Base-by-base conservation (phyloP, 257 asterid genomes). In the Plantago elongata region DNA sequence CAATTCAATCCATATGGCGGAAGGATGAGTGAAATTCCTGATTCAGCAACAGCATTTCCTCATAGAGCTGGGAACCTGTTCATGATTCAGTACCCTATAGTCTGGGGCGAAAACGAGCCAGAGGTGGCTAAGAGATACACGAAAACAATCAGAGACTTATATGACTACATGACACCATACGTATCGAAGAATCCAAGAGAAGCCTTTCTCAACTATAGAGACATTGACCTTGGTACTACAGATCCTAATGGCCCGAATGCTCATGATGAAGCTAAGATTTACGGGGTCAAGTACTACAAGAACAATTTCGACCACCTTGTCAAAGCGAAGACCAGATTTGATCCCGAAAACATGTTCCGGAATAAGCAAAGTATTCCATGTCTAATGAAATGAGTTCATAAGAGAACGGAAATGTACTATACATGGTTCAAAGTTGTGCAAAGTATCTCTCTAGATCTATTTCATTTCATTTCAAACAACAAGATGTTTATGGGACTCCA, bases 241-340 rank as follows among this genome's bases (percentile, higher is more conserved):
- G 40, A 34, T 34, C 40, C 45, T 42, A 68, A 70, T 46, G 70
- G 70, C 5, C 9, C n/a, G n/a, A 37, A 45, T 12, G 44, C 66
- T 11, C 60, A 56, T 5, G 44, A 44, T n/a, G 43, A 74, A 61
- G 79, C 66, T 2, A 22, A 34, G 63, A 72, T 55, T 12, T 70
- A 61, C 30, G 76, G 79, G 9, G 13, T 6, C 13, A 66, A 56
- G 45, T 75, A 65, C 57, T 75, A 65, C 51, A 66, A 54, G 17
- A 58, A 40, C 9, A 75, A 75, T 66, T 75, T 61, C 44, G 56
- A 70, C n/a, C 63, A 64, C 34, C 44, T 75, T 69, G 76, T 70
- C 9, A 55, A 65, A 44, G 66, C 56, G 45, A 74, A 74, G 57
- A 60, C 72, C 0, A 10, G 11, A 22, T 50, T 70, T 5, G 79